Evolutionary conservation across 2,329 filamentous ascomycete species (phyloP).

Genomic region (Paracoccidioides brasiliensis): DNA sequence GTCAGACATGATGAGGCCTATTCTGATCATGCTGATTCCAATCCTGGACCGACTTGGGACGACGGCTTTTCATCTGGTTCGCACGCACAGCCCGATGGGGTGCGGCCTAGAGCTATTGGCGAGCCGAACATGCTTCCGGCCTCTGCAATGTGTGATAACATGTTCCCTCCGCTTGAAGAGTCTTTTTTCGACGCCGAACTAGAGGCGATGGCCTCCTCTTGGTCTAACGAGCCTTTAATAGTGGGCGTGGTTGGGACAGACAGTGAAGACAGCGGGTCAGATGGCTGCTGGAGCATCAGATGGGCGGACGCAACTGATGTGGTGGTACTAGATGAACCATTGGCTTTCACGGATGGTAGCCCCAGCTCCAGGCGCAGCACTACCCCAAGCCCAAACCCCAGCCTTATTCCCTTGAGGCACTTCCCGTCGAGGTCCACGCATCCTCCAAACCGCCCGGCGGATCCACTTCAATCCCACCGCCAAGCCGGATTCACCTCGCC

Average conservation of each 20-base stretch:
- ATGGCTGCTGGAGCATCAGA: background rate
- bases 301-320: background rate
- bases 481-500: background rate
- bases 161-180: background rate
- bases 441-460: background rate
- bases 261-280: background rate
- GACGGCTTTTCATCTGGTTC: background rate
- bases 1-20: constrained; percentile 3
- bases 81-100: background rate
- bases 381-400: too few relatives aligned
- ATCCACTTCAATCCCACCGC: background rate
- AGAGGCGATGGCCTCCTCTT: background rate
- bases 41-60: constrained; percentile 4
- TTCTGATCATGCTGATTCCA: constrained; percentile 4
- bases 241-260: background rate
- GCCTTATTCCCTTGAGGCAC: too few relatives aligned
- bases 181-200: background rate
- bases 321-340: background rate
- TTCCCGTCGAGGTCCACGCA: background rate
- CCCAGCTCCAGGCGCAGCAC: background rate
- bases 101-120: background rate
- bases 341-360: background rate
- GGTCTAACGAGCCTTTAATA: background rate
- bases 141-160: background rate
- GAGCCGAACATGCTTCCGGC: background rate